Percentiles rank a stretch among this genome's conserved stretches.
Evolutionary conservation across 768 basidiomycete species (phyloP).

Genomic region (Suillus fuscotomentosus): DNA sequence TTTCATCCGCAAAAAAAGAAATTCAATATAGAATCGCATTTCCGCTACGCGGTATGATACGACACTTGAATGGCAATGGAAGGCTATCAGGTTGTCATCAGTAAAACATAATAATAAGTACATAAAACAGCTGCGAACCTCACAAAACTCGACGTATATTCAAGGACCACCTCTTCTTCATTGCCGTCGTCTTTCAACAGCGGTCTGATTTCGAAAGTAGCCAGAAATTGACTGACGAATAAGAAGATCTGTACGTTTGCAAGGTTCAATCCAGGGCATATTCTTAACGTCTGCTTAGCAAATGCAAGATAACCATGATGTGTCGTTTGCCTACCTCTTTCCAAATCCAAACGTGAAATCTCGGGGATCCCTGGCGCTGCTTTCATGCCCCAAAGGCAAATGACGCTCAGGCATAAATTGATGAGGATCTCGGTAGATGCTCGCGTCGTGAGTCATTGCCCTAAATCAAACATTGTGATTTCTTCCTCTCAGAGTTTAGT

Average conservation of each 20-base stretch:
- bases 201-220: background rate
- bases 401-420: background rate
- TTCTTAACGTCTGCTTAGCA: background rate
- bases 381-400: background rate
- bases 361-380: background rate
- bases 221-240: background rate
- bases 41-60: background rate
- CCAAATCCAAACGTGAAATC: background rate
- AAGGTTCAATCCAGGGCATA: background rate
- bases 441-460: background rate
- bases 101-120: background rate
- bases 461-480: background rate
- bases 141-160: background rate
- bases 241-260: background rate
- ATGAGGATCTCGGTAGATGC: background rate
- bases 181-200: background rate
- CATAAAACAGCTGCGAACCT: background rate
- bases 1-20: background rate
- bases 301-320: background rate
- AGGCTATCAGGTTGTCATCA: background rate
- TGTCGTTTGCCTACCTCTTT: background rate
- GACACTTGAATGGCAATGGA: background rate
- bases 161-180: background rate
- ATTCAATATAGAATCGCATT: background rate
- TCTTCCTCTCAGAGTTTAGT: background rate